A percentile compares a stretch with the other conserved stretches of the same genome.
These are phyloP conservation scores for Pisolithus tinctorius DNA, from an alignment of 768 basidiomycete genomes.

Conservation along the genomic window DNA sequence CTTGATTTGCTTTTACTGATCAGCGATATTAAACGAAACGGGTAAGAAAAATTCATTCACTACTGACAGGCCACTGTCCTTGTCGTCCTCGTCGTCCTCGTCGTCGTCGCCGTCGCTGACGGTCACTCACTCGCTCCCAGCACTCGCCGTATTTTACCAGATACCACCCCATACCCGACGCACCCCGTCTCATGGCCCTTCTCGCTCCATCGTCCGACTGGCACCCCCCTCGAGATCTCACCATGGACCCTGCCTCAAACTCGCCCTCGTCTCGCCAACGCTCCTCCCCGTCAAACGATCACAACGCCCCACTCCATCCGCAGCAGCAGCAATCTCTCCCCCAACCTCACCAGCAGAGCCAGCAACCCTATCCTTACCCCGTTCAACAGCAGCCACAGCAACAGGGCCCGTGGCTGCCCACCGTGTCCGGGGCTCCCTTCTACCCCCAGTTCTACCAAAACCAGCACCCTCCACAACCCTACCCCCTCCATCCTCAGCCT, in stretches of 20 bases:
- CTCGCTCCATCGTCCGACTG: conserved; percentile 66
- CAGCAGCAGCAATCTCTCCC: conserved; percentile 21
- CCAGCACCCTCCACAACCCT: conserved; percentile 54
- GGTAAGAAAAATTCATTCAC: too few relatives aligned
- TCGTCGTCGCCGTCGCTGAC: too few relatives aligned
- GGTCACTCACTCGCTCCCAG: too few relatives aligned
- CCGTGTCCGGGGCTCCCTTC: conserved; percentile 61
- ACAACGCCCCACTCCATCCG: conserved; percentile 24
- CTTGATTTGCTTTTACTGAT: too few relatives aligned
- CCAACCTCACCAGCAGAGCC: conserved; percentile 23
- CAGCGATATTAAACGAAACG: too few relatives aligned
- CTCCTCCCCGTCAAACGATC: conserved; percentile 55
- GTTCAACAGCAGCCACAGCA: conserved; percentile 70
- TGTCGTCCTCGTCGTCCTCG: too few relatives aligned
- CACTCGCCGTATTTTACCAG: background rate
- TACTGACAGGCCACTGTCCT: too few relatives aligned
- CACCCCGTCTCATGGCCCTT: conserved; percentile 58
- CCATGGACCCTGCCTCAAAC: conserved; percentile 51
- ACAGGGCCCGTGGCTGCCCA: conserved; percentile 65
- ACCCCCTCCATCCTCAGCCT: conserved; percentile 37
- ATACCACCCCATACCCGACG: background rate
- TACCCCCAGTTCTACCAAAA: conserved; percentile 77
- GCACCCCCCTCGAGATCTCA: conserved; percentile 56
- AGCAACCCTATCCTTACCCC: conserved; percentile 55
- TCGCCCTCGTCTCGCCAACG: conserved; percentile 48